These are phyloP conservation scores for Rhododendron ferrugineum DNA, from an alignment of 148 eudicot genomes.

Conservation along the genomic window DNA sequence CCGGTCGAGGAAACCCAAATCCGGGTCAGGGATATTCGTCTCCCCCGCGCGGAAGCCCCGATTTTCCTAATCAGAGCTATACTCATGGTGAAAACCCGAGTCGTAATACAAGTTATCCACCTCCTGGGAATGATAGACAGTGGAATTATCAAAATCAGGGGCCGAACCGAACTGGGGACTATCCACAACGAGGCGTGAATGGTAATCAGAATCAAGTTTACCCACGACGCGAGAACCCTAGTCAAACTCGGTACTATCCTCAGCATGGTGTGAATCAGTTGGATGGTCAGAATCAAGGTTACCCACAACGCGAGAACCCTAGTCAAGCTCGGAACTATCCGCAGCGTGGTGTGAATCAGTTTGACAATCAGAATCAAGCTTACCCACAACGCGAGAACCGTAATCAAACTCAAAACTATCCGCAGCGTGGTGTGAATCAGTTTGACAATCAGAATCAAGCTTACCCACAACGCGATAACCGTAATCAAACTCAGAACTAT, in stretches of 20 bases:
- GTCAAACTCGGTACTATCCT: constrained; percentile 16
- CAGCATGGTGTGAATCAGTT: constrained; percentile 25
- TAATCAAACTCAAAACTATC: background rate
- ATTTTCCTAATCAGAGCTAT: background rate
- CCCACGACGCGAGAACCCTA: constrained; percentile 24
- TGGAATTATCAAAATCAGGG: constrained; percentile 23
- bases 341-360: background rate
- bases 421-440: background rate
- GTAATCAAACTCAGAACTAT: background rate
- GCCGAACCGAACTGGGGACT: constrained; percentile 14
- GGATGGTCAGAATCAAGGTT: constrained; percentile 31
- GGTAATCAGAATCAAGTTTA: constrained; percentile 28
- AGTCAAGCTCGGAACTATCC: background rate
- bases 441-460: constrained; percentile 17
- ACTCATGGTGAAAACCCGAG: background rate
- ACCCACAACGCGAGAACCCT: background rate
- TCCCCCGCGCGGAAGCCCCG: constrained; percentile 20
- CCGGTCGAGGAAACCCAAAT: constrained; percentile 10
- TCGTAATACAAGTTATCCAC: constrained; percentile 11
- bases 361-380: constrained; percentile 14
- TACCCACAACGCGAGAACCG: background rate
- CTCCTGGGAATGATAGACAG: constrained; percentile 4
- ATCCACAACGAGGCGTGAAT: background rate
- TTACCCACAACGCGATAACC: background rate
- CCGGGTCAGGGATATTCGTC: constrained; percentile 23